phyloP scores from a whole-genome alignment of 2,329 filamentous ascomycete species.

The Colletotrichum sp. region DNA sequence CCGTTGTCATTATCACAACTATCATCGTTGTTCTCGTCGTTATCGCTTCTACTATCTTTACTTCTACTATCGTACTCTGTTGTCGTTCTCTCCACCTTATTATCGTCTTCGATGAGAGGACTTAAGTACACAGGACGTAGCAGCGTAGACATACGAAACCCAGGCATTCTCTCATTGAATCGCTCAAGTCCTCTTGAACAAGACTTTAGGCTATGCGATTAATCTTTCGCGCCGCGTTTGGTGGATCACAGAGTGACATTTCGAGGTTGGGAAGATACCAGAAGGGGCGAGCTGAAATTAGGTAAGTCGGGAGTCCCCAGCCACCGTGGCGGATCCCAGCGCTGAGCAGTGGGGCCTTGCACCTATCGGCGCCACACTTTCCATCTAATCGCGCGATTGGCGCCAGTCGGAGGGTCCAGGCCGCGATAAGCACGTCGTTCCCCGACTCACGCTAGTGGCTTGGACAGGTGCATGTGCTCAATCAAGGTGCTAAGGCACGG shows the following conservation, averaged over 20 bases:
- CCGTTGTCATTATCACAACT: too few relatives aligned
- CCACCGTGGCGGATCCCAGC: conserved; percentile 10
- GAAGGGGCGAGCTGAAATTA: background rate
- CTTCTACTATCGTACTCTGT: background rate
- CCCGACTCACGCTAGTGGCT: background rate
- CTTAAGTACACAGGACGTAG: background rate
- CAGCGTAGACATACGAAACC: background rate
- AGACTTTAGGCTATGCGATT: background rate
- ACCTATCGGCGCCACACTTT: conserved; percentile 1
- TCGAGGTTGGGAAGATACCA: background rate
- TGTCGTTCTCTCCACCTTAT: background rate
- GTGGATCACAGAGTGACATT: background rate
- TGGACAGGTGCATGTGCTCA: conserved; percentile 20
- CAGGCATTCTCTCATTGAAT: background rate
- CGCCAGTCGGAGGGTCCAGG: conserved; percentile 17
- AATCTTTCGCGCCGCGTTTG: background rate
- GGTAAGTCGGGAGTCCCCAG: conserved; percentile 7
- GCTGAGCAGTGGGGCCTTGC: background rate
- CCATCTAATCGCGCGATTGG: background rate
- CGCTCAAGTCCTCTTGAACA: background rate
- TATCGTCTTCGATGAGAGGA: background rate
- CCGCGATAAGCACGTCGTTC: conserved; percentile 6
- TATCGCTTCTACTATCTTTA: background rate
- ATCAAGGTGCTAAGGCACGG: background rate
- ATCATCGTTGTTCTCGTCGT: background rate